Conservation (phyloP, 108 stramenopile species). For the Schizochytrium sp. region DNA sequence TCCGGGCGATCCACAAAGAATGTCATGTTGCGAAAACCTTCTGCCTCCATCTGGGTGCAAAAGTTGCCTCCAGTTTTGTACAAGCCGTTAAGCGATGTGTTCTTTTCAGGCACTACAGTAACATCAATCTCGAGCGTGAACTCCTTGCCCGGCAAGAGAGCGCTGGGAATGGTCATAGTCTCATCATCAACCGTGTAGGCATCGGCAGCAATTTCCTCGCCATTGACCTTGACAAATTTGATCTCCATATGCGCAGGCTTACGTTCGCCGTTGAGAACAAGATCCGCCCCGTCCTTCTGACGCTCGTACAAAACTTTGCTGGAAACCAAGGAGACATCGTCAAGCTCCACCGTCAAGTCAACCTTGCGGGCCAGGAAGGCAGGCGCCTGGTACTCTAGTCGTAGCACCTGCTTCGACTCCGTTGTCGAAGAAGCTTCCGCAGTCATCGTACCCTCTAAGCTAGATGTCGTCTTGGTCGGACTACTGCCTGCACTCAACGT, state of each 20-base stretch:
- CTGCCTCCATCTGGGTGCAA: constrained; percentile 90
- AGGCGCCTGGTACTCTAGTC: constrained; percentile 71
- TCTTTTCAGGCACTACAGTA: constrained; percentile 84
- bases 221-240: constrained; percentile 67
- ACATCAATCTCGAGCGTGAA: constrained; percentile 78
- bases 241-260: constrained; percentile 73
- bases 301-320: constrained; percentile 59
- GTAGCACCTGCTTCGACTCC: constrained; percentile 63
- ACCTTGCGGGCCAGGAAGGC: constrained; percentile 67
- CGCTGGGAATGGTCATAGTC: background rate
- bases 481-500: too few relatives aligned
- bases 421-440: background rate
- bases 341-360: constrained; percentile 66
- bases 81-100: constrained; percentile 89
- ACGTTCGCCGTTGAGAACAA: constrained; percentile 88
- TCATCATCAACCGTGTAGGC: constrained; percentile 73
- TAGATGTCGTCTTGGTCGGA: too few relatives aligned
- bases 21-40: constrained; percentile 88
- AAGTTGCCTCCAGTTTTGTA: constrained; percentile 89
- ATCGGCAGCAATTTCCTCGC: constrained; percentile 72
- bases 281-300: constrained; percentile 64
- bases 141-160: background rate
- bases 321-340: constrained; percentile 61
- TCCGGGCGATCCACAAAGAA: constrained; percentile 95
- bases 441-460: background rate